phyloP scores from a whole-genome alignment of 306 rosid genomes.

The Quercus engelmannii region DNA sequence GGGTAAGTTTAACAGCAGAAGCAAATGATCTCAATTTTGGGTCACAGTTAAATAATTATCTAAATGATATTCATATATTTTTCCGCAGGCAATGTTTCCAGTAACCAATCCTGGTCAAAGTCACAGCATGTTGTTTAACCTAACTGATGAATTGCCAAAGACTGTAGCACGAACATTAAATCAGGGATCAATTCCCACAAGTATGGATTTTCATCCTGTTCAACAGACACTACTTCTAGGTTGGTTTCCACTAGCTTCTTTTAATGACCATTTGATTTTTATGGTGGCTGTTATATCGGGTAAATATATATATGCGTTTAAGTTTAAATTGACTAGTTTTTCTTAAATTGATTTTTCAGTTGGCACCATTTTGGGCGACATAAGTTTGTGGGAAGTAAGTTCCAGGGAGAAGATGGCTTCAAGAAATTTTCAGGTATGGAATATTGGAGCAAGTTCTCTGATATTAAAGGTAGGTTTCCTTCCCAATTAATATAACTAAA shows the following conservation, averaged over 20 bases:
- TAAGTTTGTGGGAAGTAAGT: conserved; percentile 26
- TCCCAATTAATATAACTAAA: not conserved
- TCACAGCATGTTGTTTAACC: not conserved
- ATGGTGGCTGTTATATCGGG: not conserved
- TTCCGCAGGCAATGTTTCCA: not conserved
- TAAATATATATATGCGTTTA: not conserved
- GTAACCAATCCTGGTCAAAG: not conserved
- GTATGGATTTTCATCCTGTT: conserved; percentile 30
- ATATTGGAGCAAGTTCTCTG: conserved; percentile 18
- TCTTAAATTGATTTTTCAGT: conserved; percentile 6
- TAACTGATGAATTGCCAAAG: conserved; percentile 23
- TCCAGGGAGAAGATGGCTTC: conserved; percentile 10
- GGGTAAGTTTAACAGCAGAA: conserved; percentile 13
- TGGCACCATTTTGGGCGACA: conserved; percentile 22
- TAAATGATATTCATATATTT: not conserved
- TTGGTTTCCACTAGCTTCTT: not conserved
- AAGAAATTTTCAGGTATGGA: conserved; percentile 27
- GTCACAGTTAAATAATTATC: not conserved
- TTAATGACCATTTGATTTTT: not conserved
- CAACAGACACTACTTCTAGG: conserved; percentile 25
- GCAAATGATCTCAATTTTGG: not conserved
- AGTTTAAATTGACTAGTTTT: not conserved
- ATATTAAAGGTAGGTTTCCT: conserved; percentile 7
- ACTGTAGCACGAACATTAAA: conserved; percentile 10
- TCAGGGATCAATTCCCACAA: conserved; percentile 9